Evolutionary conservation across 1,284 basidiomycete species (phyloP).

Genomic region (Tilletiopsis washingtonensis): DNA sequence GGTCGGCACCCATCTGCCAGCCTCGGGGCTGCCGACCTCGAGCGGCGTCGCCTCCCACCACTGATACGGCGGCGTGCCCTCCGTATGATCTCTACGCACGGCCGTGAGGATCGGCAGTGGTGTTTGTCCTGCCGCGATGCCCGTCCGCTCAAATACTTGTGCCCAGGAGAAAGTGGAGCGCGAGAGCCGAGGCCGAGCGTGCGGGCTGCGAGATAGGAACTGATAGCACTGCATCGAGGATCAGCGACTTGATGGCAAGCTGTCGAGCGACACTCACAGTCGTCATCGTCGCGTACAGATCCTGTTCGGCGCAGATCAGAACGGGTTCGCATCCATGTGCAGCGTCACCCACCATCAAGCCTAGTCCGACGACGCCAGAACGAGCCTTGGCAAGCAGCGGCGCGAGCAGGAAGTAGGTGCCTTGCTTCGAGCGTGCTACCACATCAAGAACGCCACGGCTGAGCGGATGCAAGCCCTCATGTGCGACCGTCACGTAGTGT

Average conservation of each 20-base stretch:
- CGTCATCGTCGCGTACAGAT: slow-evolving; percentile 40
- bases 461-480: slow-evolving; percentile 39
- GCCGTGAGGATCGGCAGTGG: slow-evolving; percentile 42
- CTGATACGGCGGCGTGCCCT: slow-evolving; percentile 25
- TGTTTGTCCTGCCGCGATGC: slow-evolving; percentile 14
- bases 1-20: slow-evolving; percentile 46
- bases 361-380: slow-evolving; percentile 29
- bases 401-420: slow-evolving; percentile 38
- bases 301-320: too few species aligned
- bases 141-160: slow-evolving; percentile 27
- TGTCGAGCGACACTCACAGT: too few species aligned
- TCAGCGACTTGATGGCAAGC: too few species aligned
- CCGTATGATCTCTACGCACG: slow-evolving; percentile 13
- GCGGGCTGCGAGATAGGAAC: slow-evolving; percentile 2
- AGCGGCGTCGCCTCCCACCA: slow-evolving; percentile 47
- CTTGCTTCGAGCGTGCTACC: slow-evolving; percentile 29
- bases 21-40: slow-evolving; percentile 44
- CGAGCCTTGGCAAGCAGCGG: slow-evolving; percentile 35
- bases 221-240: slow-evolving; percentile 5
- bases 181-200: slow-evolving; percentile 16
- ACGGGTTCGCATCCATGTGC: too few species aligned
- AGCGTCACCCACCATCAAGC: slow-evolving; percentile 23
- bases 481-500: slow-evolving; percentile 31
- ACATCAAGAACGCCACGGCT: slow-evolving; percentile 36
- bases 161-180: slow-evolving; percentile 40